phyloP scores from a whole-genome alignment of 129 eudicot species.

The Artemisia annua region DNA sequence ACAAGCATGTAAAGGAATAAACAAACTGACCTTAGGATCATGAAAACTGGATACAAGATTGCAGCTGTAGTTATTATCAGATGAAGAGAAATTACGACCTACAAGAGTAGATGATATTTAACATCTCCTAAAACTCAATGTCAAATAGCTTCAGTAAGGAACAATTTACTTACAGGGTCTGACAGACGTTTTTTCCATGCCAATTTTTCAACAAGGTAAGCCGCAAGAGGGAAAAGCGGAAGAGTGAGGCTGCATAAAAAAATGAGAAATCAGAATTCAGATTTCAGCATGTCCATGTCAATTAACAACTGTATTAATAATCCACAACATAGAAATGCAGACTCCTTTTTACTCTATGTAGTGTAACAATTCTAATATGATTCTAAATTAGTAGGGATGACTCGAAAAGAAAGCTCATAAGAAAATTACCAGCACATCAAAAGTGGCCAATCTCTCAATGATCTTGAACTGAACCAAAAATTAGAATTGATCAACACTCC shows the following conservation, averaged over 20 bases:
- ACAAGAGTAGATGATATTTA: constrained; percentile 13
- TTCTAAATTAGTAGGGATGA: constrained; percentile 1
- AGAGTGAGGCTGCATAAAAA: constrained; percentile 65
- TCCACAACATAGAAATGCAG: neutral
- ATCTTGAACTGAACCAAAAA: constrained; percentile 89
- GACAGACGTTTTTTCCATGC: constrained; percentile 61
- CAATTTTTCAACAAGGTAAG: constrained; percentile 73
- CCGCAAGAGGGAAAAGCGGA: constrained; percentile 66
- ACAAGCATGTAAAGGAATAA: neutral
- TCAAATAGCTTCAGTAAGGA: neutral
- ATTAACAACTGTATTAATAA: neutral
- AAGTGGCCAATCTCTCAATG: constrained; percentile 94
- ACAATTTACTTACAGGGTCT: constrained; percentile 54
- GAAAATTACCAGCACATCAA: constrained; percentile 84
- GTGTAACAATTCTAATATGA: neutral
- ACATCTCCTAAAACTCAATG: neutral
- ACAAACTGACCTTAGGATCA: constrained; percentile 67
- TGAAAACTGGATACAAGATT: constrained; percentile 75
- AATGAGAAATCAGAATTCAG: neutral
- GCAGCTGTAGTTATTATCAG: constrained; percentile 49
- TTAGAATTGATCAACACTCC: constrained; percentile 84
- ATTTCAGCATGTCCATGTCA: neutral
- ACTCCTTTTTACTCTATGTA: neutral
- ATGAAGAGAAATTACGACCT: constrained; percentile 67
- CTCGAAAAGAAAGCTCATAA: neutral